Evolutionary conservation across 1,284 basidiomycete genomes (phyloP).

Genomic region (Gastroboletus turbinatus): DNA sequence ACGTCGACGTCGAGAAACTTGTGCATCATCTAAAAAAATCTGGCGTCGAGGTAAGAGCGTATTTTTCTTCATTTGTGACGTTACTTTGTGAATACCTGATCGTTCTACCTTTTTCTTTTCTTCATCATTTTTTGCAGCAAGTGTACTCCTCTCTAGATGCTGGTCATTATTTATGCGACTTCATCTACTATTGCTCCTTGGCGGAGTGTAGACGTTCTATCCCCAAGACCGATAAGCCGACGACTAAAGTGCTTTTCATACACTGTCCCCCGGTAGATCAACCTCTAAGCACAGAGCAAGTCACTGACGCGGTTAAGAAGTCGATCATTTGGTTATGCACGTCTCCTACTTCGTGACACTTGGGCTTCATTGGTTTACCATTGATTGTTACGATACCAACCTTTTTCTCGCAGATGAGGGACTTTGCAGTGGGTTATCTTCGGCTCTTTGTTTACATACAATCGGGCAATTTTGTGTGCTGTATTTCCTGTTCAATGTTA

Average conservation of each 20-base stretch:
- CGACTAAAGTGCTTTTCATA: constrained; percentile 64
- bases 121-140: constrained; percentile 40
- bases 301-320: constrained; percentile 61
- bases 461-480: constrained; percentile 3
- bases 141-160: constrained; percentile 75
- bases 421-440: constrained; percentile 25
- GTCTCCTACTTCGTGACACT: constrained; percentile 18
- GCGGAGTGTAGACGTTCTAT: constrained; percentile 60
- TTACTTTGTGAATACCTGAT: constrained; percentile 7
- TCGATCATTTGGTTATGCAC: constrained; percentile 59
- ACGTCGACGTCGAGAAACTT: constrained; percentile 47
- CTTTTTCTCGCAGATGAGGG: constrained; percentile 15
- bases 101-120: neutral
- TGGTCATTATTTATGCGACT: constrained; percentile 77
- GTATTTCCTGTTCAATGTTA: neutral
- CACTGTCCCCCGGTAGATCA: constrained; percentile 68
- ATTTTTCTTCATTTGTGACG: neutral
- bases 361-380: neutral
- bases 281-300: constrained; percentile 61
- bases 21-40: constrained; percentile 57
- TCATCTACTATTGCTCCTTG: constrained; percentile 76
- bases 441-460: neutral
- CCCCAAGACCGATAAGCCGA: constrained; percentile 54
- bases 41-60: constrained; percentile 57
- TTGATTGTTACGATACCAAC: constrained; percentile 16